phyloP scores from a whole-genome alignment of 2,329 filamentous ascomycete species.

The Chaetomium sp. region DNA sequence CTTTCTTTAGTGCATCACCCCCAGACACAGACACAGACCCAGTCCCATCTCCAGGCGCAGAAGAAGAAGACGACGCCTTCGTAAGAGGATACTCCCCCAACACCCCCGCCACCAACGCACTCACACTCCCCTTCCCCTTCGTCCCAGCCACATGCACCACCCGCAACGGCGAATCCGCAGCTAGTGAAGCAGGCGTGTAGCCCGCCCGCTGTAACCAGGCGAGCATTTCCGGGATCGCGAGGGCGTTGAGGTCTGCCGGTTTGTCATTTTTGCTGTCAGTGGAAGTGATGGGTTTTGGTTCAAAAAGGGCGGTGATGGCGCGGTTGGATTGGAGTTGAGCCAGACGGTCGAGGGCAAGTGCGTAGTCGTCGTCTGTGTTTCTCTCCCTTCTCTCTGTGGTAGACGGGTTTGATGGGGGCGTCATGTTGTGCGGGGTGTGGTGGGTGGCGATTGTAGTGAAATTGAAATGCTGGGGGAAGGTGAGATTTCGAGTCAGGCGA shows the following conservation, averaged over 20 bases:
- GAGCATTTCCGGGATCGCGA: conserved; percentile 74
- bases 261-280: conserved; percentile 14
- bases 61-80: background rate
- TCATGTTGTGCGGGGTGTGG: conserved; percentile 3
- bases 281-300: conserved; percentile 47
- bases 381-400: too few species aligned
- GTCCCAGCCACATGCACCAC: conserved; percentile 84
- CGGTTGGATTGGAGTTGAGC: conserved; percentile 76
- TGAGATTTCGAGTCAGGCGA: background rate
- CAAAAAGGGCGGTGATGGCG: conserved; percentile 51
- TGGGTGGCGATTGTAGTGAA: background rate
- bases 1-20: too few species aligned
- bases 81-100: conserved; percentile 40
- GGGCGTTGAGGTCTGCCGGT: conserved; percentile 52
- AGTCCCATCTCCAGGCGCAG: too few species aligned
- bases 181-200: conserved; percentile 50
- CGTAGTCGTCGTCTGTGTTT: conserved; percentile 36
- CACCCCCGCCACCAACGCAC: conserved; percentile 75
- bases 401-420: background rate
- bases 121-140: conserved; percentile 89
- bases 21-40: too few species aligned
- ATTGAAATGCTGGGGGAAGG: background rate
- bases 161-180: conserved; percentile 31
- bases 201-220: conserved; percentile 71
- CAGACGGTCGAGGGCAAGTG: conserved; percentile 67